phyloP scores from a whole-genome alignment of 1,139 yeast species.

The Scheffersomyces segobiensis region DNA sequence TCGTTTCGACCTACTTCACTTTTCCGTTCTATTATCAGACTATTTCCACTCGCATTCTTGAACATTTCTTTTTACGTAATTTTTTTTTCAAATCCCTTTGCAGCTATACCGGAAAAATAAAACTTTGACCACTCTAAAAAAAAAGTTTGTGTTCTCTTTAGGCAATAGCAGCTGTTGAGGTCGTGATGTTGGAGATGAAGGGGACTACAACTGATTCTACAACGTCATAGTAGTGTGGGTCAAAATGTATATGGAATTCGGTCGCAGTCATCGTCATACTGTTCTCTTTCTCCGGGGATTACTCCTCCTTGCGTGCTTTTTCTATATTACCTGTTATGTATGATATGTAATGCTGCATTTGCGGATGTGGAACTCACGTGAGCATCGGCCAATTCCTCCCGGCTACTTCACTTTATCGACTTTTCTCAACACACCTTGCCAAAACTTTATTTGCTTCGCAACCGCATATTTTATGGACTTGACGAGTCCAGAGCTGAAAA shows the following conservation, averaged over 20 bases:
- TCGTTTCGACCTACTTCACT: not conserved
- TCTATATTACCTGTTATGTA: not conserved
- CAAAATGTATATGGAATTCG: not conserved
- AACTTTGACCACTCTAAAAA: not conserved
- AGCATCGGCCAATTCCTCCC: not conserved
- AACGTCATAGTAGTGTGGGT: not conserved
- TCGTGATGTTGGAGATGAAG: too few relatives aligned
- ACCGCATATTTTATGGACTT: slow-evolving; percentile 75
- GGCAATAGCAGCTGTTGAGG: not conserved
- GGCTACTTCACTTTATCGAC: not conserved
- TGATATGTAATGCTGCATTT: not conserved
- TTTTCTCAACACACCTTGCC: slow-evolving; percentile 11
- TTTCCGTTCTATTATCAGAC: not conserved
- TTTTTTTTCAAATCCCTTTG: not conserved
- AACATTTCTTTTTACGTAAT: not conserved
- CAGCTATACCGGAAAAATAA: not conserved
- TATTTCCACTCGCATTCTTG: not conserved
- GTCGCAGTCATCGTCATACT: not conserved
- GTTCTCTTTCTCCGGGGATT: not conserved
- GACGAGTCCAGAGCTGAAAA: slow-evolving; percentile 79
- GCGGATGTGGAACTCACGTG: not conserved
- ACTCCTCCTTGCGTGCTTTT: not conserved
- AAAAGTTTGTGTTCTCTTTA: not conserved
- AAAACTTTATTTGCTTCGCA: slow-evolving; percentile 57
- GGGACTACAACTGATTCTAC: not conserved